These are phyloP conservation scores for Mycena latifolia DNA, from an alignment of 768 basidiomycete species.

Conservation along the genomic window DNA sequence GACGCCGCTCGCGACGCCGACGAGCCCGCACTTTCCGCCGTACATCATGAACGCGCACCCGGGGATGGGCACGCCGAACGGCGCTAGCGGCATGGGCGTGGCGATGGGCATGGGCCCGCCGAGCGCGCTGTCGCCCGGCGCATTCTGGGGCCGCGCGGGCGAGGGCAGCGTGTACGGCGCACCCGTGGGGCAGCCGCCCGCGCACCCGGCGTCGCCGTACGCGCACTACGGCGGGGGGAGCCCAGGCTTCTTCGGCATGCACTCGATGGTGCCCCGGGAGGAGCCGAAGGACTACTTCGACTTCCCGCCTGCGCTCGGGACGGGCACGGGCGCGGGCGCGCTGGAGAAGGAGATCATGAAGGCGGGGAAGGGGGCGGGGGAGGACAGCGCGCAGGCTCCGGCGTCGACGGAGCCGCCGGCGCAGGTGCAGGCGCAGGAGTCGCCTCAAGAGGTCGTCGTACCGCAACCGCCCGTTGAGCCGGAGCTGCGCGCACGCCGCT, in stretches of 20 bases:
- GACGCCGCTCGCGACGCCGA: constrained; percentile 37
- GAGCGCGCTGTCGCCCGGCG: constrained; percentile 75
- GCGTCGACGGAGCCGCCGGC: no score
- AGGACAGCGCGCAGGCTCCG: not conserved
- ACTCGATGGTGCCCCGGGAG: constrained; percentile 20
- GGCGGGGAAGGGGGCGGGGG: not conserved
- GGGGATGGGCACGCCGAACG: not conserved
- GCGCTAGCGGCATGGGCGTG: not conserved
- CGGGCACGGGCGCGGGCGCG: not conserved
- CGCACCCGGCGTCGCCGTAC: constrained; percentile 24
- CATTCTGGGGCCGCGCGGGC: constrained; percentile 77
- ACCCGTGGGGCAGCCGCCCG: constrained; percentile 46
- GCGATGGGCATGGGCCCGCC: constrained; percentile 26
- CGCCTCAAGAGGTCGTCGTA: not conserved
- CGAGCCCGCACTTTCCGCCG: constrained; percentile 33
- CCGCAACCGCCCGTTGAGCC: not conserved
- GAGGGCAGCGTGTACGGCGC: constrained; percentile 56
- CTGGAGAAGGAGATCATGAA: constrained; percentile 30
- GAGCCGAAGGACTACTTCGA: constrained; percentile 38
- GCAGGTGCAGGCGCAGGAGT: not conserved
- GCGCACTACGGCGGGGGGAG: constrained; percentile 21
- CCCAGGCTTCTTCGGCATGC: constrained; percentile 37
- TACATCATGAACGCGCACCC: constrained; percentile 22
- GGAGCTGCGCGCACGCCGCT: constrained; percentile 8
- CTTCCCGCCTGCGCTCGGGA: constrained; percentile 23